A percentile compares a stretch with the other conserved stretches of the same genome.
Evolutionary conservation across 352 stramenopile genomes (phyloP).

Genomic region (Phytophthora lateralis): DNA sequence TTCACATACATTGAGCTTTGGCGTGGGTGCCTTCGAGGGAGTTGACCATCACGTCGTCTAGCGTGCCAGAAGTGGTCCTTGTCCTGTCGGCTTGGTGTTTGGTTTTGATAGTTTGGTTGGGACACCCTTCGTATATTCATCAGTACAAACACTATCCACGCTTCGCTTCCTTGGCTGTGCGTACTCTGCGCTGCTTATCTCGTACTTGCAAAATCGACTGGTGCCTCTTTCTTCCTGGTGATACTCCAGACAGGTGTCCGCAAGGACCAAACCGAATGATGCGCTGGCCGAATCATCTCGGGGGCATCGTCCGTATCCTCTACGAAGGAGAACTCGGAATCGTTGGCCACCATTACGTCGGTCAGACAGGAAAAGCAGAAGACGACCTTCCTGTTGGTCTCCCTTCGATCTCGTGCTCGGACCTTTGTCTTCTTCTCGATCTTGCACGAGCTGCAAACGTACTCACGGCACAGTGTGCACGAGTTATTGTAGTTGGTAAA

Average conservation of each 20-base stretch:
- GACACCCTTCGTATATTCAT: too few relatives aligned
- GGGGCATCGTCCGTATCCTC: slow-evolving; percentile 1
- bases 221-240: slow-evolving; percentile 7
- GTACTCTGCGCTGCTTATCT: slow-evolving; percentile 7
- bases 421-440: slow-evolving; percentile 38
- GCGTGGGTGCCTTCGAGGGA: too few relatives aligned
- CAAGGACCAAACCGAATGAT: slow-evolving; percentile 18
- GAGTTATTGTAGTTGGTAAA: slow-evolving; percentile 19
- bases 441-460: slow-evolving; percentile 36
- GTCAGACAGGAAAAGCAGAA: slow-evolving; percentile 43
- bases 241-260: slow-evolving; percentile 19
- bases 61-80: too few relatives aligned
- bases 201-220: slow-evolving; percentile 24
- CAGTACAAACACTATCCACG: background rate
- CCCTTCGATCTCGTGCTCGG: slow-evolving; percentile 17
- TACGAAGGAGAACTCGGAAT: slow-evolving; percentile 19
- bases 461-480: slow-evolving; percentile 32
- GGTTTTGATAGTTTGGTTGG: too few relatives aligned
- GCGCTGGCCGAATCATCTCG: background rate
- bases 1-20: background rate
- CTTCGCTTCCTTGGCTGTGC: background rate
- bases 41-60: too few relatives aligned
- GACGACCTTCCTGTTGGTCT: slow-evolving; percentile 30
- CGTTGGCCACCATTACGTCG: slow-evolving; percentile 17
- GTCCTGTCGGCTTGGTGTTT: too few relatives aligned